phyloP scores from a whole-genome alignment of 495 filamentous ascomycete genomes.

The Friedmanniomyces simplex region DNA sequence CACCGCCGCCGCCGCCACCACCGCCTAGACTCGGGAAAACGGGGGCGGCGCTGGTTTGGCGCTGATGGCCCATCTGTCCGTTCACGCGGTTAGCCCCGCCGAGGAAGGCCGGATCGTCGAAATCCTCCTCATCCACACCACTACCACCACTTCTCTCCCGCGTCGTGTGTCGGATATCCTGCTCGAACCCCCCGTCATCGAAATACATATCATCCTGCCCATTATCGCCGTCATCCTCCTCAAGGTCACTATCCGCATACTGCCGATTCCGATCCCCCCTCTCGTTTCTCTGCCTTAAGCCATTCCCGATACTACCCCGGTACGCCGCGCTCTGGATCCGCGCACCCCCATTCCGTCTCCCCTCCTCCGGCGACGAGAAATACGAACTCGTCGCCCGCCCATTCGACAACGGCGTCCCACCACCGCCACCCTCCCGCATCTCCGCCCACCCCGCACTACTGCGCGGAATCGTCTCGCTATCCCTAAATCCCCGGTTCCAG shows the following conservation, averaged over 20 bases:
- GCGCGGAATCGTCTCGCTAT: slow-evolving; percentile 11
- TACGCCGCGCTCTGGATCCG: not conserved
- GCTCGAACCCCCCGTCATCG: slow-evolving; percentile 40
- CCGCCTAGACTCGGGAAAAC: slow-evolving; percentile 2
- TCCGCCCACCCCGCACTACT: slow-evolving; percentile 9
- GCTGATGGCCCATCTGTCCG: not conserved
- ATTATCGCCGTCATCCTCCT: slow-evolving; percentile 44
- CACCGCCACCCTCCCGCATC: not conserved
- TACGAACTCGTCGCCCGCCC: not conserved
- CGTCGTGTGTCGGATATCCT: slow-evolving; percentile 4
- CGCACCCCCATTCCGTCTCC: not conserved
- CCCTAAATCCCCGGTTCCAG: slow-evolving; percentile 1
- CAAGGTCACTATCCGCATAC: not conserved
- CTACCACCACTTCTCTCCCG: slow-evolving; percentile 21
- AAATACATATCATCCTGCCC: slow-evolving; percentile 48
- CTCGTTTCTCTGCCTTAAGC: not conserved
- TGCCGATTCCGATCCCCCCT: not conserved
- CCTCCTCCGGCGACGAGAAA: not conserved
- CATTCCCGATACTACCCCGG: not conserved
- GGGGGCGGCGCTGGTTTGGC: not conserved
- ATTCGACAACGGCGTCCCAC: not conserved
- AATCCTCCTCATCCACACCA: slow-evolving; percentile 57
- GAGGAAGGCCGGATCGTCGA: slow-evolving; percentile 65
- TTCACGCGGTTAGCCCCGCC: not conserved
- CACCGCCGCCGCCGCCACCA: not conserved